Percentiles rank a stretch among this genome's conserved stretches.
Conservation (phyloP, 768 basidiomycete species). For the Hygrocybe punicea region DNA sequence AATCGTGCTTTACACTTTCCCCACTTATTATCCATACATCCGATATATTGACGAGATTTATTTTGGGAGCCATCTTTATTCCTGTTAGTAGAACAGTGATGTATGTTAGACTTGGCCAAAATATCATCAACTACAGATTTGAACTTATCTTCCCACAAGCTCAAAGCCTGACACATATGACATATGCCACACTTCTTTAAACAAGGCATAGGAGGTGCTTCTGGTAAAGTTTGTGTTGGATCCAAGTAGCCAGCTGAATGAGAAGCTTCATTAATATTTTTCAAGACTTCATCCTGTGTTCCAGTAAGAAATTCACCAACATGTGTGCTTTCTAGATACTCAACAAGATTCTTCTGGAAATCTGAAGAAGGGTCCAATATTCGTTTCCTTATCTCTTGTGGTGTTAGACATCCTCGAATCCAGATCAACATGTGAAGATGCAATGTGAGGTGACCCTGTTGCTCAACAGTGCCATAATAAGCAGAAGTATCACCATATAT, state of each 20-base stretch:
- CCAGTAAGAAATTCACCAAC: slow-evolving; percentile 32
- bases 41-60: slow-evolving; percentile 9
- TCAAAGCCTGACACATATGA: neutral
- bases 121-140: slow-evolving; percentile 27
- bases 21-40: slow-evolving; percentile 27
- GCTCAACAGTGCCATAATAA: slow-evolving; percentile 35
- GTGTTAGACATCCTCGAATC: slow-evolving; percentile 28
- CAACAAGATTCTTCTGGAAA: slow-evolving; percentile 18
- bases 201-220: slow-evolving; percentile 18
- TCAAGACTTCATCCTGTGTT: slow-evolving; percentile 20
- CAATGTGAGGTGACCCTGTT: slow-evolving; percentile 36
- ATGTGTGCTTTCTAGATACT: slow-evolving; percentile 24
- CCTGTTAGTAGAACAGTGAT: slow-evolving; percentile 18
- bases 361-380: slow-evolving; percentile 19
- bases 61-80: slow-evolving; percentile 16
- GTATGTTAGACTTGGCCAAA: slow-evolving; percentile 27
- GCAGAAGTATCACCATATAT: slow-evolving; percentile 29
- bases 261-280: slow-evolving; percentile 4
- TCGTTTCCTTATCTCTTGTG: slow-evolving; percentile 32
- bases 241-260: slow-evolving; percentile 9
- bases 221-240: slow-evolving; percentile 23
- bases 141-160: slow-evolving; percentile 19
- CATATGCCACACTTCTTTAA: slow-evolving; percentile 5
- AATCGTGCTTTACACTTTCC: slow-evolving; percentile 33
- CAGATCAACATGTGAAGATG: slow-evolving; percentile 41